Conservation (phyloP, 441 rosid species). For the Pelargonium fulgidum region DNA sequence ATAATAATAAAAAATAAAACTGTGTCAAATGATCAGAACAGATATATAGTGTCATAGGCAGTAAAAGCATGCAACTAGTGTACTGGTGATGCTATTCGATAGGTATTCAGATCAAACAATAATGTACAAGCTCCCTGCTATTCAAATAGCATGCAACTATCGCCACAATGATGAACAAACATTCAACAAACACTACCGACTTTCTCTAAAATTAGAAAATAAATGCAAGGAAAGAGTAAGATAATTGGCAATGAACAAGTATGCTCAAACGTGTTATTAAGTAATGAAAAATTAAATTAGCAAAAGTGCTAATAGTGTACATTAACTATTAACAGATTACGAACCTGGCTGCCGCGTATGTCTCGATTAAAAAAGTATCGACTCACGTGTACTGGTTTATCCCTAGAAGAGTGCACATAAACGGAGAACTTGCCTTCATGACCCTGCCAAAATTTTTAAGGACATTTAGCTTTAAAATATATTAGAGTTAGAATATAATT, state of each 20-base stretch:
- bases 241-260: neutral
- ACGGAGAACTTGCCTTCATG: constrained; percentile 79
- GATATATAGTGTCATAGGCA: neutral
- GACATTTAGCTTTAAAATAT: constrained; percentile 12
- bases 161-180: neutral
- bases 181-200: neutral
- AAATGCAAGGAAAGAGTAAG: neutral
- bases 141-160: too few species aligned
- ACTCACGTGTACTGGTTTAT: constrained; percentile 68
- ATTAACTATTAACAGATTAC: neutral
- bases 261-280: neutral
- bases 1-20: neutral
- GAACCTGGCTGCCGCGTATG: constrained; percentile 67
- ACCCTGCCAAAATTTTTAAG: constrained; percentile 43
- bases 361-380: constrained; percentile 72
- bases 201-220: neutral
- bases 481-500: neutral
- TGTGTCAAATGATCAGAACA: neutral
- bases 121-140: neutral
- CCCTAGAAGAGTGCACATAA: constrained; percentile 81
- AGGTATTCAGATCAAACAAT: neutral
- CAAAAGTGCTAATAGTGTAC: too few species aligned
- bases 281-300: neutral
- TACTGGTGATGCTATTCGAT: neutral
- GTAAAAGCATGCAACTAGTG: neutral